These are phyloP conservation scores for Alternaria hordeiaustralica DNA, from an alignment of 2,329 filamentous ascomycete species.

Conservation along the genomic window DNA sequence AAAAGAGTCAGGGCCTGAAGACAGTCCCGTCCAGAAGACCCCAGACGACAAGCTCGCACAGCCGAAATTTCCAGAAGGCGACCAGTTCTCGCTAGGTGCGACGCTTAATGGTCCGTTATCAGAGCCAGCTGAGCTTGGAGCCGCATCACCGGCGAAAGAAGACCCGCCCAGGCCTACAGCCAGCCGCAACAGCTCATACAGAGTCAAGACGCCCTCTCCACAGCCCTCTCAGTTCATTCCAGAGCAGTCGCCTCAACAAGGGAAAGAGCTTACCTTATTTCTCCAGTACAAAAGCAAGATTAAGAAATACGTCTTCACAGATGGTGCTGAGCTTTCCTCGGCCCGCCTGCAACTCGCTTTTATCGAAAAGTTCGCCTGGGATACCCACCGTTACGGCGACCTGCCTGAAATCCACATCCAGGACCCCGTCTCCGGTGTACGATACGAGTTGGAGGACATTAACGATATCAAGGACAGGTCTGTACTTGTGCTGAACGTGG, in stretches of 20 bases:
- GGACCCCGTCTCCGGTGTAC: slow-evolving; percentile 92
- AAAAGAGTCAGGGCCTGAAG: slow-evolving; percentile 34
- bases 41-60: slow-evolving; percentile 69
- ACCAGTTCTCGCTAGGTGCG: slow-evolving; percentile 39
- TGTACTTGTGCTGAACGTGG: slow-evolving; percentile 92
- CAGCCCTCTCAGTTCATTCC: slow-evolving; percentile 54
- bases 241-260: slow-evolving; percentile 70
- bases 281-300: slow-evolving; percentile 96
- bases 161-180: slow-evolving; percentile 28
- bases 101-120: slow-evolving; percentile 46
- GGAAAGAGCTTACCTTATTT: slow-evolving; percentile 91
- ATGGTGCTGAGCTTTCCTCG: slow-evolving; percentile 85
- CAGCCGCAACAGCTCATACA: slow-evolving; percentile 39
- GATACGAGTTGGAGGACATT: slow-evolving; percentile 93
- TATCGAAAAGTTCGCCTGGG: slow-evolving; percentile 99
- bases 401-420: slow-evolving; percentile 98
- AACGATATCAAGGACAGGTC: slow-evolving; percentile 92
- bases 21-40: slow-evolving; percentile 57
- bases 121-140: slow-evolving; percentile 38
- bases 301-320: slow-evolving; percentile 90
- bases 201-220: slow-evolving; percentile 49
- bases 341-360: slow-evolving; percentile 92
- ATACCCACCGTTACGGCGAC: slow-evolving; percentile 94
- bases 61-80: slow-evolving; percentile 45
- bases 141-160: slow-evolving; percentile 34